Evolutionary conservation across 2,329 filamentous ascomycete species (phyloP), one percentile per base, ranked within the genome.

Genomic region (Verticillium longisporum): DNA sequence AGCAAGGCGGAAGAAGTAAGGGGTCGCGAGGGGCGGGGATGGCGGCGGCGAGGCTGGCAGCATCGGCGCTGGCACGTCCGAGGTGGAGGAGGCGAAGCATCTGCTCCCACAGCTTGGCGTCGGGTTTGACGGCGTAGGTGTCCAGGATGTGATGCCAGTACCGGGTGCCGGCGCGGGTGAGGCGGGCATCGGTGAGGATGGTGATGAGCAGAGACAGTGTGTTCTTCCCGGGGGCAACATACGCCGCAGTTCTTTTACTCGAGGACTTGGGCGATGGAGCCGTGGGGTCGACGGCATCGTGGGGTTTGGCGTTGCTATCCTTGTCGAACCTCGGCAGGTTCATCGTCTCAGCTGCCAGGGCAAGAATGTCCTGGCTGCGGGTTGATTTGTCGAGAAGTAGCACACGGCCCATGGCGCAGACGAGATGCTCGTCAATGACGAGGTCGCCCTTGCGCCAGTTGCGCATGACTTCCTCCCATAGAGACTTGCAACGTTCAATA

Each of bases 401-500:
- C 3, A 97, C 67, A 38, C 88, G 82, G 6, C 88, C 92, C 90
- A 98, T 96, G 34, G 89, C 82, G 69, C 86, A 88, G 3, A 96
- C 88, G 21, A 98, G 78, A 60, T 84, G 77, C 72, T 95, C 91
- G 68, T 97, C 93, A 21, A 98, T 80, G 57, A 81, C 68, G 15
- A 98, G 67, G 58, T 85, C 78, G 34, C 88, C 92, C 59, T 82
- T 79, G 60, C 81, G 83, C 93, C 93, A 98, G 64, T 86, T 87
- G n/a, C 78, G 74, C 18, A 92, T 78, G 55, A 96, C 82, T 69
- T 96, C 92, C 54, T 85, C 80, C 95, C 95, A 99, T 18, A 98
- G 79, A 7, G 83, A 78, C 65, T 89, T 87, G 21, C 84, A 91
- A 63, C 92, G 87, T 21, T 82, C 74, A 31, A 96, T 77, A 2